Base-by-base conservation (phyloP, 805 yeast genomes). In the Starmerella roubikii region DNA sequence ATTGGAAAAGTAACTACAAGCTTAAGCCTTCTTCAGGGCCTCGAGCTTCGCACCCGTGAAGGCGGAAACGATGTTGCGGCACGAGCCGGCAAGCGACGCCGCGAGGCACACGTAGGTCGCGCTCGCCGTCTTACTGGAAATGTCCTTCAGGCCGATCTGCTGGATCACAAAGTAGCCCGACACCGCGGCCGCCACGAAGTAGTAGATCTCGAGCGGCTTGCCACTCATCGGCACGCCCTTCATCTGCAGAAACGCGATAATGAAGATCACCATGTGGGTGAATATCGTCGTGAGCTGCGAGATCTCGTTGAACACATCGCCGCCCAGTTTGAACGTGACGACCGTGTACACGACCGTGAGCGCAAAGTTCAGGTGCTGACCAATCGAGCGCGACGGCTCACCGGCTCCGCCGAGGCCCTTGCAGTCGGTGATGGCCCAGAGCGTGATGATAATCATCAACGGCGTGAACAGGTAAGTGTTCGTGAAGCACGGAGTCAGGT, bases 391-490 rank as follows among this genome's bases (percentile, higher is more conserved):
- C 8, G 39, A 28, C 10, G 36, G 23, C 33, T 43, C 51, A 23
- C 44, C 48, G 25, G 42, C 34, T 28, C 42, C 36, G 35, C 28
- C 30, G 30, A 49, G 39, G 30, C 30, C 20, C 15, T 29, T 19
- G 24, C 45, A 41, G 35, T 43, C 38, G 15, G 37, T 32, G 18
- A 44, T 23, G 12, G 43, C 48, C 43, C 39, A 51, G 8, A 46
- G 16, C 12, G 51, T 23, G 23, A 50, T 35, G 18, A 37, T 23
- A 10, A 44, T 10, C 16, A 46, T 46, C 17, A 48, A 39, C 15
- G 53, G 44, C 11, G 51, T 34, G 20, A 46, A 43, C 8, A 49
- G n/a, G 42, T 49, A 52, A 11, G 54, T 51, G 44, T 48, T 49
- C 24, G 46, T 39, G 40, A 45, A 40, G 39, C 55, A 52, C 23